Evolutionary conservation across 202 grass and related monocot genomes (phyloP), one percentile per base, ranked within the genome.

Genomic region (Carex sylvatica): DNA sequence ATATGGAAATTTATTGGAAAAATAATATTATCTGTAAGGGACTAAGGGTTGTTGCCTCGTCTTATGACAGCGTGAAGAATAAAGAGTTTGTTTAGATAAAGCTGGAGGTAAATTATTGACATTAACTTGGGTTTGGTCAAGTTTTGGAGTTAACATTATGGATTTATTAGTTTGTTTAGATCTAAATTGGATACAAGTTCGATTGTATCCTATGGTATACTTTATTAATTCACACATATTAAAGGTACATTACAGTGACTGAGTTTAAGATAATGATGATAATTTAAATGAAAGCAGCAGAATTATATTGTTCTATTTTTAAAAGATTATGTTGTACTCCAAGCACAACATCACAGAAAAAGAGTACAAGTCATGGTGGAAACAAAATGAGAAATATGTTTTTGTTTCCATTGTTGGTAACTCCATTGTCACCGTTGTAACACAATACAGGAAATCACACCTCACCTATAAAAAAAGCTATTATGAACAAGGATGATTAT

Each of bases 321-420:
- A 11, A 59, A 58, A 26, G 12, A 30, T 52, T 20, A 53, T 68
- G 22, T 82, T 82, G 24, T 26, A 56, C 5, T 11, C 63, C 44
- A 53, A 49, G 22, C 22, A 23, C 80, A 82, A 69, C 80, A 82
- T 55, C 42, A 55, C 24, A 36, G 47, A 46, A 53, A 53, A 26
- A 58, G 15, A 68, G 1, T 18, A 51, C 80, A 56, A 82, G 9
- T 53, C 15, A 36, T 20, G 46, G 80, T 70, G 80, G 80, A 82
- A 82, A 82, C 80, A 82, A 82, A 65, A 82, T 70, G 4, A 56
- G 28, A 82, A 70, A 82, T 49, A 82, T 82, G 22, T 47, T 65
- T 75, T 80, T 82, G 63, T 70, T 82, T 82, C 80, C 80, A 10
- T 52, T 65, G 58, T 49, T 66, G 74, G 74, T 19, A 38, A 59